These are phyloP conservation scores for Mortierella hygrophila DNA, from an alignment of 192 early-diverging fungal species.

Conservation along the genomic window DNA sequence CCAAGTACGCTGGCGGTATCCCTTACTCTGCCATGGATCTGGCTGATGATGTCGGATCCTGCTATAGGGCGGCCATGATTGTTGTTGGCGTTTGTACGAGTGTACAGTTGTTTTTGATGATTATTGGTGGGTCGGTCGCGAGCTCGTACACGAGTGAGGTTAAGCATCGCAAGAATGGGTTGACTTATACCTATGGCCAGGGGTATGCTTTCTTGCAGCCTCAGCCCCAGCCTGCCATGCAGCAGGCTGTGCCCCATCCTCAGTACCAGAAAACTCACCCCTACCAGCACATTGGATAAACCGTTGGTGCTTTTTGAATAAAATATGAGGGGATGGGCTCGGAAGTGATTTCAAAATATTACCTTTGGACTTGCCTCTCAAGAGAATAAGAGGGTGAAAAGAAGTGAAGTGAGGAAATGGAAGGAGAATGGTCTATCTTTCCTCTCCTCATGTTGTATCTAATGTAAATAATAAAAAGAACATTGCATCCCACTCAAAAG, in stretches of 20 bases:
- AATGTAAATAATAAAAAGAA: conserved; percentile 8
- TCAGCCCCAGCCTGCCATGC: background rate
- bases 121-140: conserved; percentile 39
- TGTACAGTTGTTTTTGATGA: conserved; percentile 29
- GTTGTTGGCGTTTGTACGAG: conserved; percentile 5
- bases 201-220: conserved; percentile 19
- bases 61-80: conserved; percentile 21
- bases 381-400: background rate
- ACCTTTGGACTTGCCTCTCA: background rate
- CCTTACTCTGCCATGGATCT: background rate
- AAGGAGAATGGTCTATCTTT: background rate
- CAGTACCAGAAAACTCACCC: conserved; percentile 23
- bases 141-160: conserved; percentile 45
- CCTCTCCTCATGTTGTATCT: background rate
- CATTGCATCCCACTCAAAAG: background rate
- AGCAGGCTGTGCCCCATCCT: background rate
- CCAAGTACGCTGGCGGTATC: background rate
- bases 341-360: background rate
- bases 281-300: conserved; percentile 21
- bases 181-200: conserved; percentile 22
- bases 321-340: background rate
- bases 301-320: background rate
- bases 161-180: conserved; percentile 25
- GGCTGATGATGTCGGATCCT: conserved; percentile 18
- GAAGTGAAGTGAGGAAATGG: background rate